phyloP scores from a whole-genome alignment of 2,329 filamentous ascomycete genomes.

The Pseudogymnoascus sp. region DNA sequence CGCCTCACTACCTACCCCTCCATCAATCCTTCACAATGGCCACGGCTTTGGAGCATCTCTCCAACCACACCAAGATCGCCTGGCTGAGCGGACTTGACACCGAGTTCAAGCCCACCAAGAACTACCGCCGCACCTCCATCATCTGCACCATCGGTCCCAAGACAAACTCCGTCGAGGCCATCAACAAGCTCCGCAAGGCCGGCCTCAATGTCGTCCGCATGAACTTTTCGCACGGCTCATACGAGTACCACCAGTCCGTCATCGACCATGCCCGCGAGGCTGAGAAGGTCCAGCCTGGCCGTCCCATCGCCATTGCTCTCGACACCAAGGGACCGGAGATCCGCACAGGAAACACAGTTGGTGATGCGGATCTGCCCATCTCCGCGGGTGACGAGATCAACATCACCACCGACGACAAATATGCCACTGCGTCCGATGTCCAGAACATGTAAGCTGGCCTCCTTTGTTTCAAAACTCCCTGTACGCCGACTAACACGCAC shows the following conservation, averaged over 20 bases:
- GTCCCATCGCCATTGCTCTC: constrained; percentile 90
- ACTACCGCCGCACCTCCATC: constrained; percentile 94
- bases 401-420: constrained; percentile 94
- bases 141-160: constrained; percentile 99
- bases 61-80: constrained; percentile 60
- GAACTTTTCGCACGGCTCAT: constrained; percentile 96
- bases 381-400: constrained; percentile 76
- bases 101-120: constrained; percentile 74
- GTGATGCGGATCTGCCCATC: constrained; percentile 71
- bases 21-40: constrained; percentile 28
- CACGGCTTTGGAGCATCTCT: constrained; percentile 78
- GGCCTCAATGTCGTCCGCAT: constrained; percentile 98
- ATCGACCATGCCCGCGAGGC: constrained; percentile 92
- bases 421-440: constrained; percentile 73
- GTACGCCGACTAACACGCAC: constrained; percentile 12
- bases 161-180: constrained; percentile 95
- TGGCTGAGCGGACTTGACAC: constrained; percentile 73
- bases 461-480: not conserved
- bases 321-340: constrained; percentile 80
- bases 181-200: constrained; percentile 82
- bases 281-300: constrained; percentile 66
- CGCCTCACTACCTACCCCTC: not conserved
- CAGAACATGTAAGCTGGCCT: constrained; percentile 73
- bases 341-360: constrained; percentile 66
- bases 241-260: constrained; percentile 97